phyloP scores from a whole-genome alignment of 176 grass and related monocot genomes.

The Thalia dealbata region DNA sequence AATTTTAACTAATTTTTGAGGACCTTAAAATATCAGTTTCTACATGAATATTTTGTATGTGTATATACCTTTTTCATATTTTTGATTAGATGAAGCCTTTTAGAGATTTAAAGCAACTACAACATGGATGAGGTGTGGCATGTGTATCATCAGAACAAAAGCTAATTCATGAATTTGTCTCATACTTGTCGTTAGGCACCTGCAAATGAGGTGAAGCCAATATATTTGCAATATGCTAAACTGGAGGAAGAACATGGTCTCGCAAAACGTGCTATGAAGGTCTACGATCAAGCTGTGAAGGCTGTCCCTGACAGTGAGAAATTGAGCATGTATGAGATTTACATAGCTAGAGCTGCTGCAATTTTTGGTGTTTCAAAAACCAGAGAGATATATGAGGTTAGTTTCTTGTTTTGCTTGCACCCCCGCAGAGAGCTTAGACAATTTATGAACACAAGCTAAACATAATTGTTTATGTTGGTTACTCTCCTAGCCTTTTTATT shows the following conservation, averaged over 20 bases:
- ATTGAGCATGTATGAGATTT: slow-evolving; percentile 82
- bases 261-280: slow-evolving; percentile 71
- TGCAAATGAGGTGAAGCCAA: slow-evolving; percentile 50
- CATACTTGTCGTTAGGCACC: slow-evolving; percentile 45
- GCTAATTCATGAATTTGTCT: slow-evolving; percentile 23
- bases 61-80: neutral
- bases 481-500: neutral
- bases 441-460: neutral
- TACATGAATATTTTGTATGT: neutral
- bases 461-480: neutral
- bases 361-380: slow-evolving; percentile 74
- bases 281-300: slow-evolving; percentile 71
- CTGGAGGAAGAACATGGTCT: slow-evolving; percentile 79
- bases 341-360: slow-evolving; percentile 55
- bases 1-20: neutral
- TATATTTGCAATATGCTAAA: slow-evolving; percentile 85
- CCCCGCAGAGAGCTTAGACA: neutral
- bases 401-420: neutral
- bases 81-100: neutral
- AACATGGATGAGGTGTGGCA: neutral
- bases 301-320: slow-evolving; percentile 53
- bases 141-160: neutral
- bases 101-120: neutral
- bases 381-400: slow-evolving; percentile 73
- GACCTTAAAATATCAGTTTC: neutral